Base-by-base conservation (phyloP, 805 yeast species). In the Sungouiella thailandica region DNA sequence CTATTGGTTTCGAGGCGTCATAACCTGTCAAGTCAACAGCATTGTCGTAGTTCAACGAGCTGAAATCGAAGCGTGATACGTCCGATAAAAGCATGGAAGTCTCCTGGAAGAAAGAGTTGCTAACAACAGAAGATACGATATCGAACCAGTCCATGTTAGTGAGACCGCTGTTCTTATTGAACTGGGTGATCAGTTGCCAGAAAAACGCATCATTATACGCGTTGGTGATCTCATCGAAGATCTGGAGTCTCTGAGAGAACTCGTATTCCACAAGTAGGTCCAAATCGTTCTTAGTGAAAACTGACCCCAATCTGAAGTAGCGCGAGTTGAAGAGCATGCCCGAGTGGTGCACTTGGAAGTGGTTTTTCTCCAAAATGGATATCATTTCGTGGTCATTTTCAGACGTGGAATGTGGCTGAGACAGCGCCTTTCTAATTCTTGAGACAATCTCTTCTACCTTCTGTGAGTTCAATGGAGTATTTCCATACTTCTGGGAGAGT, bases 271-370 rank as follows among this genome's bases (percentile, higher is more conserved):
- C 41, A 2, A 80, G 52, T 14, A 55, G 51, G 7, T 57, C 57
- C 23, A 76, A 46, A 3, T 65, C 62, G 1, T 42, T 37, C 2
- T 28, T 13, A 44, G 46, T 4, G 36, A 49, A 43, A 33, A 56
- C 28, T 34, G 51, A n/a, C 29, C 43, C 36, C 39, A 60, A 19
- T 59, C 59, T 44, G 52, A 67, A 34, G 70, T 60, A 54, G 51
- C 87, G 68, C 10, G 87, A 83, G 46, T 78, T 78, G 16, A 77
- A 44, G 7, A 75, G 48, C 7, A 79, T 29, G 36, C 68, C 71
- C 2, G 68, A 49, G 17, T 52, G 55, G 7, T 58, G 53, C 19
- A 55, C 45, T 2, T 65, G 58, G 5, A 72, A 46, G 5, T 49
- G 53, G 34, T 58, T 55, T 2, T 36, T 23, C 22, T 57, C 53